Evolutionary conservation across 106 monocot genomes (phyloP).

Genomic region (Dendrobium nobile): DNA sequence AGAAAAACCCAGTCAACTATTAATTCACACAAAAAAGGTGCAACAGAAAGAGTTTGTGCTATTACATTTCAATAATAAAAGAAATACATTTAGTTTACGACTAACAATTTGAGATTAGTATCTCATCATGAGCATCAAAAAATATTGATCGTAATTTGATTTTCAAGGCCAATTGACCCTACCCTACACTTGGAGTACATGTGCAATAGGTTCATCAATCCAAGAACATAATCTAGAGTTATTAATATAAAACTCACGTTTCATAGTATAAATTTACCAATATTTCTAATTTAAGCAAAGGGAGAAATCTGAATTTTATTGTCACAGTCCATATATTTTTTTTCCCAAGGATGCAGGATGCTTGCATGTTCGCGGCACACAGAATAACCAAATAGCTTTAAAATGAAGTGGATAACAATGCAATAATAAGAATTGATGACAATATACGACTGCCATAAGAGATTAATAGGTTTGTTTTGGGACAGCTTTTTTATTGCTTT

Average conservation of each 20-base stretch:
- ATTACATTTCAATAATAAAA: neutral
- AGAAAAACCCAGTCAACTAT: neutral
- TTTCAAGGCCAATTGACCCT: neutral
- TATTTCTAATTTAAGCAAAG: conserved; percentile 1
- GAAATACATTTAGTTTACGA: neutral
- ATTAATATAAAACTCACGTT: neutral
- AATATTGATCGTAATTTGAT: neutral
- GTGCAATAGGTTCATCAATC: neutral
- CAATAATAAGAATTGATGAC: neutral
- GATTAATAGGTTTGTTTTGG: neutral
- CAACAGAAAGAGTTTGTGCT: neutral
- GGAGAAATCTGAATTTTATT: neutral
- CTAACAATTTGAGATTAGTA: neutral
- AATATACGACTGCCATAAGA: neutral
- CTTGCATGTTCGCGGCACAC: neutral
- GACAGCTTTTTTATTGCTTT: neutral
- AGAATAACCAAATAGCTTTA: neutral
- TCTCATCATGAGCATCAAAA: neutral
- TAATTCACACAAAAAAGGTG: neutral
- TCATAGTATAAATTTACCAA: neutral
- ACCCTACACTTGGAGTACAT: neutral
- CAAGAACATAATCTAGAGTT: neutral
- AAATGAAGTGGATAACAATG: neutral
- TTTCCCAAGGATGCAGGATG: neutral
- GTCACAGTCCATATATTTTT: neutral